Evolutionary conservation across 164 flowering plant species (phyloP).

Genomic region (Vitis amurensis): DNA sequence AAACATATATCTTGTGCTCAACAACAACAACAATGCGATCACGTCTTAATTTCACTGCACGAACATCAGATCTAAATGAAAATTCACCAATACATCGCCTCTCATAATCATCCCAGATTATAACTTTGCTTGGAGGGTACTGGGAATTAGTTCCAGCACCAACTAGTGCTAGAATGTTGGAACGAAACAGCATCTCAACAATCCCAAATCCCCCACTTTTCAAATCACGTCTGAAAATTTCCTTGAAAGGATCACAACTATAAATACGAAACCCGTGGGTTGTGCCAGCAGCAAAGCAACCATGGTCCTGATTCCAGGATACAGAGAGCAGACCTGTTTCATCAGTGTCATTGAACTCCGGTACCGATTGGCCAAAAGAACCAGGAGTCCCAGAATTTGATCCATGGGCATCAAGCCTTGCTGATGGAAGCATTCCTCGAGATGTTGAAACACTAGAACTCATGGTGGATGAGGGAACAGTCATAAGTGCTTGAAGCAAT

Average conservation of each 20-base stretch:
- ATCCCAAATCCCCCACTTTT: constrained; percentile 42
- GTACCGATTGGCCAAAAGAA: constrained; percentile 17
- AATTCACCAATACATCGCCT: constrained; percentile 48
- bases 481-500: constrained; percentile 12
- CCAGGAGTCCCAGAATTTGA: constrained; percentile 20
- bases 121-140: constrained; percentile 47
- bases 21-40: constrained; percentile 49
- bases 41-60: constrained; percentile 42
- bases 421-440: constrained; percentile 13
- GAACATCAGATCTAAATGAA: constrained; percentile 49
- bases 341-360: constrained; percentile 20
- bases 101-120: constrained; percentile 61
- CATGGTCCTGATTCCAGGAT: constrained; percentile 46
- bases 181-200: constrained; percentile 56
- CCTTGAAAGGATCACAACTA: constrained; percentile 43
- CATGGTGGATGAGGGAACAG: constrained; percentile 16
- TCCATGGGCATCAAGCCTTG: constrained; percentile 12
- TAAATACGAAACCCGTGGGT: constrained; percentile 40
- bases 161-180: constrained; percentile 48
- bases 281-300: constrained; percentile 49
- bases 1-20: constrained; percentile 54
- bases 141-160: constrained; percentile 39
- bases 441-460: constrained; percentile 30
- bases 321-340: constrained; percentile 31
- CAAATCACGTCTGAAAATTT: constrained; percentile 42